phyloP scores from a whole-genome alignment of 441 rosid genomes.

The Pelargonium fulgidum region DNA sequence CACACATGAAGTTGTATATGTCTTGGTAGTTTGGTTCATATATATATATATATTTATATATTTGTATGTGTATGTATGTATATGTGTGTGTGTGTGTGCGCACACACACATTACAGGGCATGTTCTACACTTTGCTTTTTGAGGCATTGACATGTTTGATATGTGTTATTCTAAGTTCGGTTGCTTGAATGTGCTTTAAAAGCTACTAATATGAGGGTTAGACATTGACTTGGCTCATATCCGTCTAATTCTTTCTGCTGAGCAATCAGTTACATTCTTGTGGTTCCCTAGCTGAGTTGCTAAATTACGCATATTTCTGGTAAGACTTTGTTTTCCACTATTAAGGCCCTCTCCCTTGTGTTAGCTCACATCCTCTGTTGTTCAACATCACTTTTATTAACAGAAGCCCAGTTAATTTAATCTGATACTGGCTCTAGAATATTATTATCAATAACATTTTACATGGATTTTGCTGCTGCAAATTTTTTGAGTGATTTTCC shows the following conservation, averaged over 20 bases:
- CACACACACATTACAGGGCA: background rate
- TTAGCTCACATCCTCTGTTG: background rate
- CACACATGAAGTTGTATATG: too few species aligned
- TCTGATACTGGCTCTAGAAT: background rate
- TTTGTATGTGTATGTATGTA: too few species aligned
- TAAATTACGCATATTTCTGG: background rate
- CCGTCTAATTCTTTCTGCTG: background rate
- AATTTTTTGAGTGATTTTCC: background rate
- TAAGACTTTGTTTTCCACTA: background rate
- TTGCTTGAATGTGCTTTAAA: background rate
- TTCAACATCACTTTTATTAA: background rate
- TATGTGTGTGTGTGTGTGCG: background rate
- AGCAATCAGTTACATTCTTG: background rate
- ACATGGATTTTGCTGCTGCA: background rate
- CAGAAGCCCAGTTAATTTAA: slow-evolving; percentile 2
- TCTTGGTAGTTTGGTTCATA: too few species aligned
- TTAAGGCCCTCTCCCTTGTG: background rate
- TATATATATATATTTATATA: too few species aligned
- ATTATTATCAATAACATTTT: slow-evolving; percentile 1
- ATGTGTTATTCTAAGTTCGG: background rate
- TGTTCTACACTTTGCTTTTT: background rate
- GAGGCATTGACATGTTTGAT: background rate
- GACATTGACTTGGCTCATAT: background rate
- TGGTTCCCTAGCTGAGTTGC: background rate
- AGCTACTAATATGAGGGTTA: background rate